Conservation (phyloP, 2,329 filamentous ascomycete species). For the Aureobasidium subglaciale region DNA sequence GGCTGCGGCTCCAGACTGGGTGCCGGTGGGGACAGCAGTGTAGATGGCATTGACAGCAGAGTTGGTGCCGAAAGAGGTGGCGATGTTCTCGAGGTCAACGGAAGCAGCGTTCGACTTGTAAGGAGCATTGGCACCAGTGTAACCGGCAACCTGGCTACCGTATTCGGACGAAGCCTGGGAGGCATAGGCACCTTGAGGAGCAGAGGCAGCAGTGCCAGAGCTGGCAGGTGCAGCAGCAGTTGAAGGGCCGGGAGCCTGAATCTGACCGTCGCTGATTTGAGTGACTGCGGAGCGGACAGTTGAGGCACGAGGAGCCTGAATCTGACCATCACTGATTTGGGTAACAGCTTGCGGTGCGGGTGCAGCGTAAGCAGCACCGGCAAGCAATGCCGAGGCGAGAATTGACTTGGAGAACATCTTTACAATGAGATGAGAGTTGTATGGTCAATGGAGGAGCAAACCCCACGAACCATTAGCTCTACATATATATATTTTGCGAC, state of each 20-base stretch:
- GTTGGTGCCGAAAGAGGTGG: constrained; percentile 38
- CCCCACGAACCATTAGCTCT: background rate
- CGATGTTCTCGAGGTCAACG: constrained; percentile 28
- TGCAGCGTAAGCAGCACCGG: constrained; percentile 28
- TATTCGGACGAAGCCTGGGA: constrained; percentile 14
- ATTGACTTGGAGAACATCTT: constrained; percentile 21
- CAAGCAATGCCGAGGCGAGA: constrained; percentile 18
- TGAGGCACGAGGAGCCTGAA: no score
- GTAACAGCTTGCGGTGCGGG: no score
- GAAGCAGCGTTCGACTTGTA: constrained; percentile 32
- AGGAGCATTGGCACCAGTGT: constrained; percentile 38
- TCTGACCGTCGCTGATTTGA: no score
- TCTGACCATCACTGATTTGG: no score
- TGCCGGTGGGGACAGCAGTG: constrained; percentile 25
- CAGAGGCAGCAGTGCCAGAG: constrained; percentile 20
- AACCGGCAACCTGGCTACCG: constrained; percentile 30
- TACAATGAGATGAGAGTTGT: background rate
- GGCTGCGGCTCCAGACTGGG: constrained; percentile 29
- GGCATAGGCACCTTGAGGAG: constrained; percentile 23
- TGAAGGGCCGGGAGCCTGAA: no score
- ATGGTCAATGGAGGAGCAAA: background rate
- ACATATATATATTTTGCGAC: constrained; percentile 4
- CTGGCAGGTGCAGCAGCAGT: no score
- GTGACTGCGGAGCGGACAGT: no score
- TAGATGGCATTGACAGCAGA: constrained; percentile 36